Base-by-base conservation (phyloP, 179 eudicot genomes). In the Spergularia azorica region DNA sequence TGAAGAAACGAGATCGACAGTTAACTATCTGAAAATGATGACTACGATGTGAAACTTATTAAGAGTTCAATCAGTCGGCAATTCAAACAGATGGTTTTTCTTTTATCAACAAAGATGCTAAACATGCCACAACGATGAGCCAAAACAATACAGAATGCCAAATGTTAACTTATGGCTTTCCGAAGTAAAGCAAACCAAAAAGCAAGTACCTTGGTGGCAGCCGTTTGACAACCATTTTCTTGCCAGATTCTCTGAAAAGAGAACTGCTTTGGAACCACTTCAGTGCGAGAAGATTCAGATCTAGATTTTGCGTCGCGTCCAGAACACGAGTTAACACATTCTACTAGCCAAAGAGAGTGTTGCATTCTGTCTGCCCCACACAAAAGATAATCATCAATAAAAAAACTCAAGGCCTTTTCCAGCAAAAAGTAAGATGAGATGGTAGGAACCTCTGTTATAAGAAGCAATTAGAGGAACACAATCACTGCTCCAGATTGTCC, bases 401-500 rank as follows among this genome's bases (percentile, higher is more conserved):
- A 58, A 58, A 54, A 62, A 55, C 5, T 9, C 15, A 69, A 59
- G 11, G 58, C 58, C 16, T 21, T 63, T 38, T 36, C 63, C 57
- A 16, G 63, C 18, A 70, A 36, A 57, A 15, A 21, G 63, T 68
- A 46, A 73, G 59, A n/a, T n/a, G 56, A 43, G 76, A 73, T 65
- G 21, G 17, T 72, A 56, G 46, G 78, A 81, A 94, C 99, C 99
- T 91, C 88, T 91, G 72, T 83, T 89, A 78, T 86, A 89, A 64
- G 99, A 89, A 41, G 91, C 99, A 92, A 96, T 88, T 63, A 96
- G 80, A 68, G 99, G 97, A 68, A 96, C 71, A 66, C 74, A 77
- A 63, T 90, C 89, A 75, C 97, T 88, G 59, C 98, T 96, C 99
- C 99, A 96, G 68, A 96, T 94, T 52, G 94, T 96, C 85, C 86